Base-by-base conservation (phyloP, 2,329 filamentous ascomycete genomes). In the Microcyclosporella mali region DNA sequence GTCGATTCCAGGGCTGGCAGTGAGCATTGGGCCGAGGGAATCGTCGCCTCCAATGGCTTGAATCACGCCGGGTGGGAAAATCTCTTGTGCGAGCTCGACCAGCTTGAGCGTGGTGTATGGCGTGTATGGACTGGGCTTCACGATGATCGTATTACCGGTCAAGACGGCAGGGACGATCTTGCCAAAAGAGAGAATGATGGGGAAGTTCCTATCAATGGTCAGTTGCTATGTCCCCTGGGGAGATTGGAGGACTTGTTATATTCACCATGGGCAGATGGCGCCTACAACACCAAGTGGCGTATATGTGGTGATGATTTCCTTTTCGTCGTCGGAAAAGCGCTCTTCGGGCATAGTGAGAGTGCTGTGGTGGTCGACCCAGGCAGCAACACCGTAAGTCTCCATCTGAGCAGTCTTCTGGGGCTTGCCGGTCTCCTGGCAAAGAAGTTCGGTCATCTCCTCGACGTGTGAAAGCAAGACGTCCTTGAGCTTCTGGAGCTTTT, bases 61-160 rank as follows among this genome's bases (percentile, higher is more conserved):
- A 1, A 83, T 57, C n/a, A 84, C 76, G 30, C 80, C 80, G 0
- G 76, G 72, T 2, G 78, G 78, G 61, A 82, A 77, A 62, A 81
- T 66, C 16, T 70, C 58, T 43, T 75, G 69, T 0, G 70, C 76
- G 2, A 84, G 58, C 59, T 83, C 78, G 10, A 69, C 73, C n/a
- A 80, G 56, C 60, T 84, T 83, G 30, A 84, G 65, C 3, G 66
- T 65, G 2, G 68, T 70, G 60, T 79, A 81, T 4, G 77, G 77
- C 0, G 77, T 78, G 57, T 73, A 79, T 0, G 74, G 74, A 17
- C 56, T 47, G 58, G 70, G 61, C 58, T 65, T 61, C 46, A 61
- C 49, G 42, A 64, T 65, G 50, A 65, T 62, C 14, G 58, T 60
- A 53, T 62, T 62, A n/a, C 63, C 63, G 0, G 78, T 76, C 28